phyloP scores from a whole-genome alignment of 140 eudicot genomes.

The Erigeron philadelphicus region DNA sequence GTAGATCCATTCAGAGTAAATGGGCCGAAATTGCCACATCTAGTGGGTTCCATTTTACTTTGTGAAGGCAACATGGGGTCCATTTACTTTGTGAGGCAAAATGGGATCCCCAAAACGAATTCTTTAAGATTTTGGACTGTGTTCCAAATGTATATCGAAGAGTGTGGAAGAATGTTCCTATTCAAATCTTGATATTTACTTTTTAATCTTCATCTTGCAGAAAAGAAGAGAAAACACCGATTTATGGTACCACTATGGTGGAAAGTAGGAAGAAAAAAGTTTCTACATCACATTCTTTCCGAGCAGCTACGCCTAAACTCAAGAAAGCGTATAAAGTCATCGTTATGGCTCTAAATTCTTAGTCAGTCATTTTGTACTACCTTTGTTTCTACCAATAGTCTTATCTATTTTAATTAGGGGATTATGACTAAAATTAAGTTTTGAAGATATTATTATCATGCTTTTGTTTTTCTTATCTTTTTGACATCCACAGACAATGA shows the following conservation, averaged over 20 bases:
- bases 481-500: conserved; percentile 45
- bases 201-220: conserved; percentile 32
- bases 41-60: conserved; percentile 9
- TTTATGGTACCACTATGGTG: conserved; percentile 58
- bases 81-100: conserved; percentile 1
- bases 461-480: conserved; percentile 31
- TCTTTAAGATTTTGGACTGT: neutral
- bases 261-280: conserved; percentile 64
- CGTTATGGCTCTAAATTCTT: conserved; percentile 24
- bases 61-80: neutral
- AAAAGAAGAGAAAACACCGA: conserved; percentile 32
- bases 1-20: neutral
- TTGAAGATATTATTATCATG: conserved; percentile 31
- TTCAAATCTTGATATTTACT: conserved; percentile 1
- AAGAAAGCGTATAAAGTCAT: conserved; percentile 30
- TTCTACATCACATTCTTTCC: conserved; percentile 38
- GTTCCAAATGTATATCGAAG: conserved; percentile 7
- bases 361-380: conserved; percentile 28
- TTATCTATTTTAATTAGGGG: conserved; percentile 6
- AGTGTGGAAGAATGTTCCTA: neutral
- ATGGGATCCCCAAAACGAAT: conserved; percentile 7
- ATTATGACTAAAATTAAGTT: conserved; percentile 28
- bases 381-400: conserved; percentile 10
- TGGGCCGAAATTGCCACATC: conserved; percentile 8
- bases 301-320: conserved; percentile 39